Base-by-base conservation (phyloP, 305 asterid species). In the Petunia hybrid region DNA sequence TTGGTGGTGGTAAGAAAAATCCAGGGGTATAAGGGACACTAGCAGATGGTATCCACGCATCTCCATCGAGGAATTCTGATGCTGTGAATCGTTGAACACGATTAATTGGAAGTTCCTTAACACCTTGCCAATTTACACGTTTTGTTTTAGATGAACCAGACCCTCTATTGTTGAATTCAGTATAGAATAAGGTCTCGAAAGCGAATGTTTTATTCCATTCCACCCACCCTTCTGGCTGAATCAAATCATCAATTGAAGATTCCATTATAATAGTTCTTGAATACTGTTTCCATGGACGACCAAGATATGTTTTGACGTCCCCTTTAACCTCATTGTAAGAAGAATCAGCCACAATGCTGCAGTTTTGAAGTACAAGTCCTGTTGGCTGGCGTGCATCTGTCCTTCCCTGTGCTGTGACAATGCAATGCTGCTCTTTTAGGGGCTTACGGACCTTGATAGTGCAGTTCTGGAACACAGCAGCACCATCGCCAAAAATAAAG, bases 361-460 rank as follows among this genome's bases (percentile, higher is more conserved):
- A 93, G 84, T 94, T 94, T 45, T 94, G 98, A 51, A 94, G 59
- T 6, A 91, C 87, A 1, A 93, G 75, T 2, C 91, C 97, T 0
- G 97, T 91, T 1, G 97, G 97, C 84, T 93, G 95, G 16, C 94
- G 92, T 2, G 75, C 14, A 2, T 90, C 82, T 60, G 87, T 87
- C 87, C 97, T 85, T 40, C 98, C 97, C 31, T 92, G 97, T 1
- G 97, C 96, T 1, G 97, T 92, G 35, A 92, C 94, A 35, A 92
- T 89, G 91, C 86, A 82, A 7, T 86, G 84, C 57, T 92, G 97
- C 43, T 90, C 90, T 22, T 65, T 82, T 38, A 91, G 8, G 0
- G 97, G 97, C 85, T 92, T 92, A 6, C 97, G 70, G 9, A 92
- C 91, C 1, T 84, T 79, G 9, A 94, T 1, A 4, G 90, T 91